phyloP scores from a whole-genome alignment of 208 protist genomes.

The Lotmaria passim region DNA sequence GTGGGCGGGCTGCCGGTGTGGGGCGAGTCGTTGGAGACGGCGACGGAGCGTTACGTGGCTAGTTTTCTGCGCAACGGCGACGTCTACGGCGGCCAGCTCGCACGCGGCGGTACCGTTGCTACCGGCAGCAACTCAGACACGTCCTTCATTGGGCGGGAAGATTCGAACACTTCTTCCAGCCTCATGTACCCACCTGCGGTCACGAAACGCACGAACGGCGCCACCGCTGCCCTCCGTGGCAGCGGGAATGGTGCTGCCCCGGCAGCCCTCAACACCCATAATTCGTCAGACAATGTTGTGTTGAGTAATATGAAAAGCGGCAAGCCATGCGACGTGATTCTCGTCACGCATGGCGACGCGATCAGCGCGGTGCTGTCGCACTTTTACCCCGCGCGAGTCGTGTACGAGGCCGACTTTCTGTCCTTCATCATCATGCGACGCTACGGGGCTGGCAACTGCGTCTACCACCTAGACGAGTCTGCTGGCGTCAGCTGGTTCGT shows the following conservation, averaged over 20 bases:
- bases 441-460: slow-evolving; percentile 24
- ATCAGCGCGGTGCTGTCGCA: slow-evolving; percentile 58
- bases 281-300: not conserved
- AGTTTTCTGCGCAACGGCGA: slow-evolving; percentile 43
- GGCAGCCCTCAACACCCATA: not conserved
- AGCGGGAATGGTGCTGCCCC: too few species aligned
- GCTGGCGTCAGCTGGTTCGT: slow-evolving; percentile 67
- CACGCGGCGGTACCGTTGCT: not conserved
- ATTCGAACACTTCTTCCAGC: not conserved
- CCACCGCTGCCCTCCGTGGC: too few species aligned
- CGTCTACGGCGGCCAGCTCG: slow-evolving; percentile 22
- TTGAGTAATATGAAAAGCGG: not conserved
- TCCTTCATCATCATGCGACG: slow-evolving; percentile 75
- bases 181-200: slow-evolving; percentile 2
- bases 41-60: slow-evolving; percentile 40
- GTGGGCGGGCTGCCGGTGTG: slow-evolving; percentile 55
- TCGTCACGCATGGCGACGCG: slow-evolving; percentile 87
- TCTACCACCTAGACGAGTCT: slow-evolving; percentile 54
- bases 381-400: slow-evolving; percentile 70
- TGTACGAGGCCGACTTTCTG: slow-evolving; percentile 81
- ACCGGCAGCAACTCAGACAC: not conserved
- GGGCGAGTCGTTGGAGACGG: slow-evolving; percentile 71
- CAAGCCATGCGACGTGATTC: slow-evolving; percentile 38
- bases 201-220: not conserved
- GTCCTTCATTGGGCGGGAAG: not conserved